phyloP scores from a whole-genome alignment of 2,329 filamentous ascomycete genomes.

The Aspergillus sp. region DNA sequence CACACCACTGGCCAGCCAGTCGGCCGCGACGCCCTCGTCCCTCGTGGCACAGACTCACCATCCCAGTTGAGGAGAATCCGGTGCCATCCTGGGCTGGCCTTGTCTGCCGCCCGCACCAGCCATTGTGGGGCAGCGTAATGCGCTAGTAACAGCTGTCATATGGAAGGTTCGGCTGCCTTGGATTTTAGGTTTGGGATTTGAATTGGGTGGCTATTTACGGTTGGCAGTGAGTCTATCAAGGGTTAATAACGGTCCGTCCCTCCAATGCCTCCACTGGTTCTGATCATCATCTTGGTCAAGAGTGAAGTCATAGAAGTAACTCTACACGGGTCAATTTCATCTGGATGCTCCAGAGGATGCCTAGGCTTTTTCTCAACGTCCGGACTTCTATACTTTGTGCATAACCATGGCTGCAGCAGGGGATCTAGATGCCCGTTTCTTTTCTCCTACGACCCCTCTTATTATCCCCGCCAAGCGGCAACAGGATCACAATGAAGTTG shows the following conservation, averaged over 20 bases:
- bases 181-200: conserved; percentile 11
- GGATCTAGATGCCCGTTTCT: neutral
- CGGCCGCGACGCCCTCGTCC: neutral
- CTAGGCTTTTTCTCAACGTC: neutral
- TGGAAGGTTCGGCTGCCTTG: neutral
- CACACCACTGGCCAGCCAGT: neutral
- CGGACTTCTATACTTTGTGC: no score
- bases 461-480: neutral
- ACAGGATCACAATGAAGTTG: neutral
- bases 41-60: conserved; percentile 9
- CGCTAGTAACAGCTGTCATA: conserved; percentile 11
- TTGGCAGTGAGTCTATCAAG: neutral
- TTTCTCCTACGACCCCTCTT: neutral
- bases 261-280: neutral
- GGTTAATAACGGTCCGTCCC: neutral
- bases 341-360: neutral
- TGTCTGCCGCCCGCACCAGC: no score
- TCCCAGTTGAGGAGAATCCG: neutral
- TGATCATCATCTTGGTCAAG: neutral
- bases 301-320: neutral
- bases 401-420: neutral
- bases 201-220: neutral
- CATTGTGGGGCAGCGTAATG: neutral
- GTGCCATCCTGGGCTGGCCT: conserved; percentile 2
- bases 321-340: neutral